These are phyloP conservation scores for Populus hybrid DNA, from an alignment of 441 rosid genomes.

Conservation along the genomic window DNA sequence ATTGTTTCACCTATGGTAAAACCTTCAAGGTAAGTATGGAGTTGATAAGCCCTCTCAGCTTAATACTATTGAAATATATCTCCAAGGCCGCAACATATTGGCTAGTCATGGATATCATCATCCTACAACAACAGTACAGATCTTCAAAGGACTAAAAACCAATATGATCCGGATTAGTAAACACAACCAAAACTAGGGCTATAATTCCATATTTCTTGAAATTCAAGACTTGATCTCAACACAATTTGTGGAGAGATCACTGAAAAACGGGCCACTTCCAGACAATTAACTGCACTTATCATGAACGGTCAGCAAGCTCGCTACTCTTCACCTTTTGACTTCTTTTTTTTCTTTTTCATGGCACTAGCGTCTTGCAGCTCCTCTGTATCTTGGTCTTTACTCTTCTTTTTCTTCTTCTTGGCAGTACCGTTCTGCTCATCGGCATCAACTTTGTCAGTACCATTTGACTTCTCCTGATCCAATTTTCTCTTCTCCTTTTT, in stretches of 20 bases:
- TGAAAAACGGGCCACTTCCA: slow-evolving; percentile 4
- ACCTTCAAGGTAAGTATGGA: no score
- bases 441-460: slow-evolving; percentile 17
- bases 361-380: slow-evolving; percentile 29
- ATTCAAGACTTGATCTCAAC: not conserved
- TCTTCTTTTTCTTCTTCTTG: slow-evolving; percentile 57
- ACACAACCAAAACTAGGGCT: not conserved
- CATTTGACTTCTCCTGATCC: slow-evolving; percentile 33
- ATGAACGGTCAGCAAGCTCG: slow-evolving; percentile 12
- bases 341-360: slow-evolving; percentile 41
- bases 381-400: slow-evolving; percentile 32
- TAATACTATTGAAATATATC: no score
- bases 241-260: slow-evolving; percentile 1
- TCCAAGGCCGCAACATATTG: no score
- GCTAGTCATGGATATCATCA: no score
- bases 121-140: not conserved
- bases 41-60: no score
- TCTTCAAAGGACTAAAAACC: not conserved
- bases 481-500: slow-evolving; percentile 49
- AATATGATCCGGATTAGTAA: not conserved
- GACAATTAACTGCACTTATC: not conserved
- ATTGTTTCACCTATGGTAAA: no score
- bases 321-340: slow-evolving; percentile 30
- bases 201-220: not conserved
- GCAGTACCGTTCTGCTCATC: slow-evolving; percentile 24